Base-by-base conservation (phyloP, 2,329 filamentous ascomycete genomes). In the Uncinocarpus reesii region DNA sequence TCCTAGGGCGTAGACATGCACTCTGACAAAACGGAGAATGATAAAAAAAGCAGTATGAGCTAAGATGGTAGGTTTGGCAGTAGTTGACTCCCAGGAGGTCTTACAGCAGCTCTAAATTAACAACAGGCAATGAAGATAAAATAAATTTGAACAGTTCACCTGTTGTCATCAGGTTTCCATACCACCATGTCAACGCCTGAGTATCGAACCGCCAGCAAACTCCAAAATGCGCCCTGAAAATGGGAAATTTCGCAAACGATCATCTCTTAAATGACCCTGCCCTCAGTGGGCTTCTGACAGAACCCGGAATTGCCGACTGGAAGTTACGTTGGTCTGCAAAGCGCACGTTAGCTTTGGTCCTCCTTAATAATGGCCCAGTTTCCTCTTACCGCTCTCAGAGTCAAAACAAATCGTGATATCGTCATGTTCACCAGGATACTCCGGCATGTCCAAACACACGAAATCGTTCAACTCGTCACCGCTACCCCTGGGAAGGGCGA, bases 381-480 rank as follows among this genome's bases (percentile, higher is more conserved):
- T n/a, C n/a, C n/a, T n/a, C 83, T 71, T 67, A 88, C 84, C 83
- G 59, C 76, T 71, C 62, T 86, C 83, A 38, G 75, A 81, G 55
- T 94, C 87, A 71, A 95, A 95, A 52, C 82, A 67, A 59, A 95
- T 81, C 8, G 82, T 78, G 56, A 95, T 86, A 68, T 95, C 89
- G 64, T 95, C 89, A 66, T 95, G 87, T 68, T 95, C 89, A 43
- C 86, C 86, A 1, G 88, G 86, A 64, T 93, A 85, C 58, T 95
- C 88, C 15, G 88, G 83, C 64, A 88, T 78, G 65, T 95, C 89
- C 50, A 95, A 68, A 62, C 86, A 92, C 32, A 94, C 76, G 68
- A 90, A 95, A 21, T 80, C 77, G 61, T 80, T 78, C 52, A 82
- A 63, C 3, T 69, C 68, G 43, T 75, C 69, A 15, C 70, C 63